Evolutionary conservation across 139 green algal genomes (phyloP), one percentile per base, ranked within the genome.

Genomic region (Volvox africanus): DNA sequence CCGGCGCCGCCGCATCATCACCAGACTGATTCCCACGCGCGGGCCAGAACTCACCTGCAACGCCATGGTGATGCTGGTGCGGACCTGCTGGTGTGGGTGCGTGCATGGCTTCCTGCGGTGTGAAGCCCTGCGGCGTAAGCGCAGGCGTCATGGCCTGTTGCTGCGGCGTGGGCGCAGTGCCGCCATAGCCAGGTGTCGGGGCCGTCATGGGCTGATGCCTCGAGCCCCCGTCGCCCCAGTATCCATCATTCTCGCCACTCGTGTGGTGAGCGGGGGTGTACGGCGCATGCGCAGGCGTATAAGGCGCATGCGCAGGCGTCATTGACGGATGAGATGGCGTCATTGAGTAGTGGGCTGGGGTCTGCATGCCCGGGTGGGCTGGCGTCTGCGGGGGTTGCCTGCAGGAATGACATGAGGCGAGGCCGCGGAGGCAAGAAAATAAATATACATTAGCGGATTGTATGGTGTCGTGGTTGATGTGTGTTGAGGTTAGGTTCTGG

Each of bases 271-370:
- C 79, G 21, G 85, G 86, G 12, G 92, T 91, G 80, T 91, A 68
- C 20, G 89, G 79, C 36, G 69, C 37, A 77, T 94, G 90, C 21
- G 89, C 86, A 9, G 92, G 92, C 55, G 92, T 94, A 90, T 94
- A 94, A 11, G 92, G 92, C 81, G 93, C 88, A 50, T 92, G 78
- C 24, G 78, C n/a, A 6, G 94, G 94, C 77, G 94, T 96, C 76
- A 95, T 93, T 73, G 91, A 85, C 6, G 88, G 65, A 73, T 96
- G 89, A 0, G 86, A 76, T 26, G 96, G 96, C 30, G 95, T 98
- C 91, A 96, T 96, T 82, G 87, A 91, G 87, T 91, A 89, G 87
- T 93, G 91, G 30, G 89, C 89, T 24, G 93, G 93, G 37, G 93
- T 95, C 86, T 84, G 55, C n/a, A 76, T 91, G 75, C 71, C 61